These are phyloP conservation scores for Bondarzewia mesenterica DNA, from an alignment of 1,284 basidiomycete genomes.

Conservation along the genomic window DNA sequence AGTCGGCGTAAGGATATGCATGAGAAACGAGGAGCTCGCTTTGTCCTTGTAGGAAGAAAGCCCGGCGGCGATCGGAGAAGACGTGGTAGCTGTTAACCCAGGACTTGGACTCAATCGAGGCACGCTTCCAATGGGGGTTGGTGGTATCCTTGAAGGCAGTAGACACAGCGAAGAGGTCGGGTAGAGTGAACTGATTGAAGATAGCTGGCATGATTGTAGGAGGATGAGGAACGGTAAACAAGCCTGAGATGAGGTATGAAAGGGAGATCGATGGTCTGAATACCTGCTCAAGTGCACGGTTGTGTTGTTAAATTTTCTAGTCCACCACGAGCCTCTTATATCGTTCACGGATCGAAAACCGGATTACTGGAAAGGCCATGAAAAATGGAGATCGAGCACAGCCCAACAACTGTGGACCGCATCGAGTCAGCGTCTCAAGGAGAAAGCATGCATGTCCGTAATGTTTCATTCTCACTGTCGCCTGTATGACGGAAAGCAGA, in stretches of 20 bases:
- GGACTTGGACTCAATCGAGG: slow-evolving; percentile 43
- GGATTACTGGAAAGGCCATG: not conserved
- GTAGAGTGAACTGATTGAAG: slow-evolving; percentile 38
- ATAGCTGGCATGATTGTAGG: slow-evolving; percentile 22
- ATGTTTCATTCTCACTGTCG: not conserved
- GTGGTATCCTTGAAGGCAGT: slow-evolving; percentile 31
- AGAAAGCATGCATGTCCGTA: too few relatives aligned
- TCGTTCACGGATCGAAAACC: too few relatives aligned
- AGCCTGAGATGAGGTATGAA: too few relatives aligned
- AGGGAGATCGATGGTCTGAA: too few relatives aligned
- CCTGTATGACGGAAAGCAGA: too few relatives aligned
- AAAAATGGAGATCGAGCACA: not conserved
- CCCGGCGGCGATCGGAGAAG: slow-evolving; percentile 51
- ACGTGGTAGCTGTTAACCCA: slow-evolving; percentile 58
- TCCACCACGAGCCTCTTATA: too few relatives aligned
- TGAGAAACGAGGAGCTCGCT: slow-evolving; percentile 49
- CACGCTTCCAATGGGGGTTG: slow-evolving; percentile 50
- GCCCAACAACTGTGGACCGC: not conserved
- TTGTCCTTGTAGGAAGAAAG: slow-evolving; percentile 49
- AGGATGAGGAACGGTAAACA: not conserved
- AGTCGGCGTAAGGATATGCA: slow-evolving; percentile 51
- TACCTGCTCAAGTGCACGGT: too few relatives aligned
- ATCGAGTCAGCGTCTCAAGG: too few relatives aligned
- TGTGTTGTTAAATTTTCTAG: too few relatives aligned
- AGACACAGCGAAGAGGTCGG: slow-evolving; percentile 45